These are phyloP conservation scores for Zizania palustris DNA, from an alignment of 202 grass and related monocot genomes.

Conservation along the genomic window DNA sequence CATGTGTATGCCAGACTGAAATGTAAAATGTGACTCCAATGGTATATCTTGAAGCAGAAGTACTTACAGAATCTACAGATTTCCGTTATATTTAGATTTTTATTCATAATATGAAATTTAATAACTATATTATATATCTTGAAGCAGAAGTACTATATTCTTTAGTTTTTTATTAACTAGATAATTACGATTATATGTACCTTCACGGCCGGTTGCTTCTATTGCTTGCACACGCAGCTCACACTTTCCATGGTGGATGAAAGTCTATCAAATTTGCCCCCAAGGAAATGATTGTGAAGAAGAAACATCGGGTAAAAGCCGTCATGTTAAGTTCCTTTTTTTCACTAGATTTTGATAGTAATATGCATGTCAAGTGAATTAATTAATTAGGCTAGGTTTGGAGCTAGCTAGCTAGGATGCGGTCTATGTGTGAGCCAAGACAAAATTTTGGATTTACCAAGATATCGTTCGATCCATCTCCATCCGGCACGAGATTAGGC, in stretches of 20 bases:
- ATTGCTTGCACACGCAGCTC: neutral
- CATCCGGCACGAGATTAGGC: too few relatives aligned
- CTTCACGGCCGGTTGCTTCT: neutral
- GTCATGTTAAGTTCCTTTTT: neutral
- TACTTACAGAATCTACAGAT: too few relatives aligned
- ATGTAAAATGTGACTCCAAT: too few relatives aligned
- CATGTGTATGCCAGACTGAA: too few relatives aligned
- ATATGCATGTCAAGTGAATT: neutral
- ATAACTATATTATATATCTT: too few relatives aligned
- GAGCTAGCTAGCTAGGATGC: slow-evolving; percentile 1
- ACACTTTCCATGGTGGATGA: neutral
- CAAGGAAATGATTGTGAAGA: slow-evolving; percentile 2
- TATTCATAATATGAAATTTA: too few relatives aligned
- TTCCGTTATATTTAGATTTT: too few relatives aligned
- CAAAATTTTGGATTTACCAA: neutral
- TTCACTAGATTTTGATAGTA: neutral
- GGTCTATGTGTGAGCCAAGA: neutral
- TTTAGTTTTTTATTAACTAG: too few relatives aligned
- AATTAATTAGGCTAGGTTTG: neutral
- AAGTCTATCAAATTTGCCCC: neutral
- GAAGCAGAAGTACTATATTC: too few relatives aligned
- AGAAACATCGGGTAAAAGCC: neutral
- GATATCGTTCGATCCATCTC: too few relatives aligned
- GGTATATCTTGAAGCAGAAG: too few relatives aligned
- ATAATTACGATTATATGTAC: too few relatives aligned